Percentiles rank a stretch among this genome's conserved stretches.
phyloP scores from a whole-genome alignment of 2,329 filamentous ascomycete genomes.

The Trichoderma sp. region DNA sequence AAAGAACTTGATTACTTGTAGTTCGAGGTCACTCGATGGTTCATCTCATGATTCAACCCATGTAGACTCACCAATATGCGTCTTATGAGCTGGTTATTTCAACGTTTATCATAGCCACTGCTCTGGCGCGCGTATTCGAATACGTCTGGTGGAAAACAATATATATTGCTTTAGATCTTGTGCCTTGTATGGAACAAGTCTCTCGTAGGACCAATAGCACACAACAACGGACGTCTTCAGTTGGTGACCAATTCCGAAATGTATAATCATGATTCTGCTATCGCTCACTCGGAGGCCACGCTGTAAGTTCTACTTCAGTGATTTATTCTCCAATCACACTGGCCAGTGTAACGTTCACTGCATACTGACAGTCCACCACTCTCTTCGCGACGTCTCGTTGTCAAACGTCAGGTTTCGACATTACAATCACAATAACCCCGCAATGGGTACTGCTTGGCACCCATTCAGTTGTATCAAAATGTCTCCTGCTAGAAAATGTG shows the following conservation, averaged over 20 bases:
- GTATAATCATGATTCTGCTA: neutral
- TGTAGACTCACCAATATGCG: neutral
- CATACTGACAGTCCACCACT: neutral
- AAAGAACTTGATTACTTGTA: neutral
- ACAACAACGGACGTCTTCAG: neutral
- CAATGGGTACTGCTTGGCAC: neutral
- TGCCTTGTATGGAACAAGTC: neutral
- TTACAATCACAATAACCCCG: neutral
- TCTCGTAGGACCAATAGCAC: neutral
- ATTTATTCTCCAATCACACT: neutral
- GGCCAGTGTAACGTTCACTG: neutral
- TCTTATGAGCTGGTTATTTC: neutral
- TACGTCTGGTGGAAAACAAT: neutral
- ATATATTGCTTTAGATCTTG: neutral
- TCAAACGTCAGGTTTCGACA: neutral
- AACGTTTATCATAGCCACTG: neutral
- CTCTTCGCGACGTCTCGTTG: neutral
- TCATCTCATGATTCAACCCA: neutral
- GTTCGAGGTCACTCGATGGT: fast-evolving
- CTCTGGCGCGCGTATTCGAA: too few species aligned
- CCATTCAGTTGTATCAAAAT: neutral
- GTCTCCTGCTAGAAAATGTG: neutral
- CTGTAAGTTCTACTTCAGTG: neutral
- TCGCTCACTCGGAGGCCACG: too few species aligned
- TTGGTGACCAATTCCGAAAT: neutral